Evolutionary conservation across 495 filamentous ascomycete genomes (phyloP), one percentile per base, ranked within the genome.

Genomic region (Podospora comata): DNA sequence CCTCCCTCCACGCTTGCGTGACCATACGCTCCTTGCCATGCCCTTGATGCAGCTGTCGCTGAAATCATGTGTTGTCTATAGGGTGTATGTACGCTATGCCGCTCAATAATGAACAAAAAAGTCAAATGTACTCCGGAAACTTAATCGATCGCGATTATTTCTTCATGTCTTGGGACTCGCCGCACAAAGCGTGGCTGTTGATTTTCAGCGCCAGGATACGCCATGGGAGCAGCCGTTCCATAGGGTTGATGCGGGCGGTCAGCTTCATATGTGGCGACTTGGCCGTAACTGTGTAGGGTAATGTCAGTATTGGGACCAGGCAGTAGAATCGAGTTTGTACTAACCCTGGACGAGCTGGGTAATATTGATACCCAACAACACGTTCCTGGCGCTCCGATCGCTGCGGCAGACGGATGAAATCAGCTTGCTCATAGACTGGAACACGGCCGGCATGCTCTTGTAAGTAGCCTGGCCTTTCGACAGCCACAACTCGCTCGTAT

Each of bases 301-400:
- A 18, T 9, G 39, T 48, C 39, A 48, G 39, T 48, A 13, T 16
- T 48, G 2, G 15, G 7, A 32, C 4, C 7, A 32, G 4, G 7
- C 30, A 32, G 7, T 32, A 7, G 30, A 32, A 32, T 5, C 4
- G 30, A 32, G 30, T 32, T 32, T 6, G 39, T 13, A 48, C 39
- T 48, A 62, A 72, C 72, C 53, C 23, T 55, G 64, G 67, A 28
- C 30, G 48, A 19, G 63, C 30, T 4, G 66, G 64, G 7, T 69
- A 32, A 59, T 74, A 72, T 65, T 73, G 71, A 39, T 71, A 65
- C 5, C 71, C 73, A 34, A 73, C 72, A 26, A 77, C 69, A 11
- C 74, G 69, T 54, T 77, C 75, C 34, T 71, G 70, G 3, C 75
- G 65, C 34, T 68, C 71, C 9, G 62, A 64, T 23, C 57, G 62